Evolutionary conservation across 345 rosid genomes (phyloP).

Genomic region (Eucalyptus decipiens): DNA sequence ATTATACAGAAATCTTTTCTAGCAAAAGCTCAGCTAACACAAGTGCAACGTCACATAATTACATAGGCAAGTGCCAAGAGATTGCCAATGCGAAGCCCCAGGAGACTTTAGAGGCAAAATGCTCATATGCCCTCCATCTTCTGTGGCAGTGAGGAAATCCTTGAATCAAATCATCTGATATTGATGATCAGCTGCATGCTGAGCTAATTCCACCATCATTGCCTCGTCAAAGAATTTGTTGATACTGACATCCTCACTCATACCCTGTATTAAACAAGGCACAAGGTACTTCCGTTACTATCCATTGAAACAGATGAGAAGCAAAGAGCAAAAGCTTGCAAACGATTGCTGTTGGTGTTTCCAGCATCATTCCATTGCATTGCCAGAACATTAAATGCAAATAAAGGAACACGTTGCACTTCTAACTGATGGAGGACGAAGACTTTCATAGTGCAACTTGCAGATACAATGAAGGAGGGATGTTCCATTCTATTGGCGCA

Average conservation of each 20-base stretch:
- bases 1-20: neutral
- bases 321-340: neutral
- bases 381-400: neutral
- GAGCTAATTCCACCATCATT: constrained; percentile 82
- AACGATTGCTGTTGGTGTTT: neutral
- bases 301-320: neutral
- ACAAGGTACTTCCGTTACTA: neutral
- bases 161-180: constrained; percentile 34
- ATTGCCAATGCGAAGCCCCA: neutral
- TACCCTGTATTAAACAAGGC: constrained; percentile 31
- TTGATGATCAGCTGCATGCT: constrained; percentile 74
- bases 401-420: neutral
- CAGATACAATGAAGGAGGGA: neutral
- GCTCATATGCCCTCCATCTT: neutral
- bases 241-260: constrained; percentile 89
- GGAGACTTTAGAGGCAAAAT: neutral
- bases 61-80: neutral
- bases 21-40: neutral
- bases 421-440: neutral
- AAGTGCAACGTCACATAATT: neutral
- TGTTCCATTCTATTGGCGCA: neutral
- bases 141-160: neutral
- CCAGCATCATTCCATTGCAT: neutral
- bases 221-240: constrained; percentile 88
- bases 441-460: neutral